phyloP scores from a whole-genome alignment of 2,329 filamentous ascomycete genomes.

The Aspergillus tanneri region DNA sequence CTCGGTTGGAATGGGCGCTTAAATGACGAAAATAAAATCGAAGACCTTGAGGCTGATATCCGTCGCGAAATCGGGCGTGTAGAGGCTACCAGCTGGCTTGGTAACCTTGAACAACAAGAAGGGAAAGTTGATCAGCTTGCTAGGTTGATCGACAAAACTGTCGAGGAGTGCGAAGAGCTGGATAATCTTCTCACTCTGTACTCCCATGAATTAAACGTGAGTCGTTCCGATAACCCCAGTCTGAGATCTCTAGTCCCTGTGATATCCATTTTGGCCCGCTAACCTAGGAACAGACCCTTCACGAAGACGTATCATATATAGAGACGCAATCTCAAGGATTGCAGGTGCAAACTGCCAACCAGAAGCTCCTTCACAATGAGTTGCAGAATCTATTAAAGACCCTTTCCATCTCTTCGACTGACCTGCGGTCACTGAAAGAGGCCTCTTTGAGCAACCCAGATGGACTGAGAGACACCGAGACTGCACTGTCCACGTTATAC shows the following conservation, averaged over 20 bases:
- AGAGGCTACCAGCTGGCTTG: slow-evolving; percentile 89
- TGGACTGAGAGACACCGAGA: slow-evolving; percentile 75
- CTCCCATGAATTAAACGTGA: slow-evolving; percentile 85
- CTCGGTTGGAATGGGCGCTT: slow-evolving; percentile 84
- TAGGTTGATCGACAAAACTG: slow-evolving; percentile 80
- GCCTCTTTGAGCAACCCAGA: slow-evolving; percentile 69
- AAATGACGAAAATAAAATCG: slow-evolving; percentile 71
- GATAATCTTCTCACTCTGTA: slow-evolving; percentile 93
- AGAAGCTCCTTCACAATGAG: slow-evolving; percentile 88
- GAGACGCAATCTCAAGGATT: slow-evolving; percentile 96
- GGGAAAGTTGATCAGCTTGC: slow-evolving; percentile 86
- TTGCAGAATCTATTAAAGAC: slow-evolving; percentile 85
- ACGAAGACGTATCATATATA: slow-evolving; percentile 94
- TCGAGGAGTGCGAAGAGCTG: slow-evolving; percentile 91
- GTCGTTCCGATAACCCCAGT: slow-evolving; percentile 30
- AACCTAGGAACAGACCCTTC: slow-evolving; percentile 65
- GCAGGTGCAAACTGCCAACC: slow-evolving; percentile 95
- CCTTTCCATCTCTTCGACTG: slow-evolving; percentile 76
- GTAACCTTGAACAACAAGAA: slow-evolving; percentile 79
- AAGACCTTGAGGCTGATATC: slow-evolving; percentile 77
- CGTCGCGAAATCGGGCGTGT: slow-evolving; percentile 85
- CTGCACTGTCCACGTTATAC: slow-evolving; percentile 75
- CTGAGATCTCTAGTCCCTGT: neutral
- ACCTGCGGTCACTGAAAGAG: slow-evolving; percentile 70
- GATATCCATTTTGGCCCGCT: slow-evolving; percentile 18